Base-by-base conservation (phyloP, 2,329 filamentous ascomycete species). In the Phaeosphaeriaceae sp. region DNA sequence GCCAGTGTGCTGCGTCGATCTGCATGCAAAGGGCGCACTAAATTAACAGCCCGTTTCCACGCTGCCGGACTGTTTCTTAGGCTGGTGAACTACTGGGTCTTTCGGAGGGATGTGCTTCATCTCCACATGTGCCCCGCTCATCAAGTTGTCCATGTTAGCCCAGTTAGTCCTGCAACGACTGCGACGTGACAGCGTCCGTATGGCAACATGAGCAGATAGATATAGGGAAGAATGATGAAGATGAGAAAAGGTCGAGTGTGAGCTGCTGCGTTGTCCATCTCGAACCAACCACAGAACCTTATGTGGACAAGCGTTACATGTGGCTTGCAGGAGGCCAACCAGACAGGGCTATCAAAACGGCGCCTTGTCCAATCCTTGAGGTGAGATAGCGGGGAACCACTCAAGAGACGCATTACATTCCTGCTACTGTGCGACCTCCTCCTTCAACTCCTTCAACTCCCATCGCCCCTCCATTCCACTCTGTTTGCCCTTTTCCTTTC, bases 311-410 rank as follows among this genome's bases (percentile, higher is more conserved):
- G 58, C 56, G 58, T 11, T 64, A 66, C 64, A 66, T 52, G 58
- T 54, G 65, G 67, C 64, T 53, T 68, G 66, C 66, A 66, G 56
- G 35, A 50, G 23, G 43, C 56, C 60, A 56, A 54, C 56, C 59
- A 48, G 50, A 58, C 42, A 63, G 61, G 56, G 52, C 66, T 51
- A 57, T 51, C 43, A 59, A 58, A 58, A 62, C 63, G 62, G 62
- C 64, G 67, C 61, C 66, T 65, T 63, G 60, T 64, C 52, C 58
- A 56, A 48, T 54, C 52, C 58, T 58, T 56, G 56, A 51, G 54
- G 52, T 54, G 48, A 58, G 59, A 60, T 63, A 58, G 62, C 61
- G 60, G 66, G 66, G 55, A 58, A 52, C 58, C 58, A 61, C 58
- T 56, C 55, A 56, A 49, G 50, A 52, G 46, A 52, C 58, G 56